Percentiles rank a stretch among this genome's conserved stretches.
These are phyloP conservation scores for Podospora bellae-mahoneyi DNA, from an alignment of 495 filamentous ascomycete species.

Conservation along the genomic window DNA sequence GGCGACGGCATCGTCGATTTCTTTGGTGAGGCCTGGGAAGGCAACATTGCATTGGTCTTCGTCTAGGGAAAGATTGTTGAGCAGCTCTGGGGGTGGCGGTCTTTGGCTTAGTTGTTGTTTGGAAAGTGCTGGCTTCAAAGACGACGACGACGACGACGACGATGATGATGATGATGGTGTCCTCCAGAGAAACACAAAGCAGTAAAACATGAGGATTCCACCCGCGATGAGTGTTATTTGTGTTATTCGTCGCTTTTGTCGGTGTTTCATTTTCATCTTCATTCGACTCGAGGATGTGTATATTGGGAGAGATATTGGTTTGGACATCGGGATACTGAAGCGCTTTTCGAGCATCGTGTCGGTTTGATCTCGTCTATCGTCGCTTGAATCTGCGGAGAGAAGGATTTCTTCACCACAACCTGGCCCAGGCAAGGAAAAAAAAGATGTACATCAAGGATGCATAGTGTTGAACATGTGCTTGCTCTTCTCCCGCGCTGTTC, in stretches of 20 bases:
- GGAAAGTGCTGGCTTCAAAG: not conserved
- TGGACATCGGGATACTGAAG: slow-evolving; percentile 1
- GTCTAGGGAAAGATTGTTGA: slow-evolving; percentile 41
- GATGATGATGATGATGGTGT: slow-evolving; percentile 12
- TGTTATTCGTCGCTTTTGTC: slow-evolving; percentile 31
- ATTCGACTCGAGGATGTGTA: not conserved
- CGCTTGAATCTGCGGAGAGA: not conserved
- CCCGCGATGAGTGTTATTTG: slow-evolving; percentile 32
- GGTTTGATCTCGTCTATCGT: not conserved
- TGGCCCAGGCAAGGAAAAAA: not conserved
- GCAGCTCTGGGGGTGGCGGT: slow-evolving; percentile 26
- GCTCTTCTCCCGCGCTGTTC: not conserved
- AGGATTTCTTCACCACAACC: not conserved
- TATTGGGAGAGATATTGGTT: not conserved
- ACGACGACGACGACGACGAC: too few relatives aligned
- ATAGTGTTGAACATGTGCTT: not conserved
- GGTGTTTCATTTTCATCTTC: slow-evolving; percentile 17
- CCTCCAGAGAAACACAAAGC: slow-evolving; percentile 33
- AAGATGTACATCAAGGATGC: not conserved
- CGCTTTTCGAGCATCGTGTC: slow-evolving; percentile 6
- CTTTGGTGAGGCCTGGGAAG: slow-evolving; percentile 46
- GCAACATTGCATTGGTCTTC: slow-evolving; percentile 39
- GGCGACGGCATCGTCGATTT: slow-evolving; percentile 45
- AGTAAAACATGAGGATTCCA: slow-evolving; percentile 36
- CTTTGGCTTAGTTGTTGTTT: not conserved